A percentile compares a stretch with the other conserved stretches of the same genome.
These are phyloP conservation scores for Trichoderma oligosporum DNA, from an alignment of 2,329 filamentous ascomycete species.

Conservation along the genomic window DNA sequence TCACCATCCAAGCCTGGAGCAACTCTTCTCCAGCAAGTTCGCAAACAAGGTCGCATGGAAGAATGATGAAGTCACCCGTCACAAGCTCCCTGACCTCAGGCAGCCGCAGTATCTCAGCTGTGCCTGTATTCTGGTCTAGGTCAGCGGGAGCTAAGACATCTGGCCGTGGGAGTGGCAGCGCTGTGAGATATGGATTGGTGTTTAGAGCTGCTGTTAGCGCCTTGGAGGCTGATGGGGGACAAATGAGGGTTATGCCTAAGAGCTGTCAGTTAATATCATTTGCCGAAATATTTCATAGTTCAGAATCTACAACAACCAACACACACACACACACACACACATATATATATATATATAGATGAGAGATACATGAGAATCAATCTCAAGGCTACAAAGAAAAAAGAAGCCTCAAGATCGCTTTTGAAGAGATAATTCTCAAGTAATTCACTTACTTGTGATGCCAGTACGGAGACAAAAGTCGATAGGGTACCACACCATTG, in stretches of 20 bases:
- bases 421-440: neutral
- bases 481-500: constrained; percentile 87
- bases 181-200: constrained; percentile 73
- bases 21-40: constrained; percentile 80
- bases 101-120: constrained; percentile 80
- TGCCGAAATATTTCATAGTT: too few relatives aligned
- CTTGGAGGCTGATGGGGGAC: constrained; percentile 60
- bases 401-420: neutral
- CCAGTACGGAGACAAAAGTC: constrained; percentile 82
- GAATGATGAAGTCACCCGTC: constrained; percentile 79
- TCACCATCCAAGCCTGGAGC: constrained; percentile 88
- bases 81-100: constrained; percentile 77
- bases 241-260: constrained; percentile 60
- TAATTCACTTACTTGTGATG: constrained; percentile 58
- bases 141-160: constrained; percentile 72
- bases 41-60: constrained; percentile 92
- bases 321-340: too few relatives aligned
- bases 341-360: too few relatives aligned
- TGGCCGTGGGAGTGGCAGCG: constrained; percentile 67
- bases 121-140: constrained; percentile 80
- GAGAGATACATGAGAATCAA: neutral
- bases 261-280: constrained; percentile 24
- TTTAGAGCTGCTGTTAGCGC: constrained; percentile 68
- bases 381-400: neutral
- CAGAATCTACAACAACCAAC: too few relatives aligned